Evolutionary conservation across 495 filamentous ascomycete species (phyloP), one percentile per base, ranked within the genome.

Genomic region (Tuber magnatum): DNA sequence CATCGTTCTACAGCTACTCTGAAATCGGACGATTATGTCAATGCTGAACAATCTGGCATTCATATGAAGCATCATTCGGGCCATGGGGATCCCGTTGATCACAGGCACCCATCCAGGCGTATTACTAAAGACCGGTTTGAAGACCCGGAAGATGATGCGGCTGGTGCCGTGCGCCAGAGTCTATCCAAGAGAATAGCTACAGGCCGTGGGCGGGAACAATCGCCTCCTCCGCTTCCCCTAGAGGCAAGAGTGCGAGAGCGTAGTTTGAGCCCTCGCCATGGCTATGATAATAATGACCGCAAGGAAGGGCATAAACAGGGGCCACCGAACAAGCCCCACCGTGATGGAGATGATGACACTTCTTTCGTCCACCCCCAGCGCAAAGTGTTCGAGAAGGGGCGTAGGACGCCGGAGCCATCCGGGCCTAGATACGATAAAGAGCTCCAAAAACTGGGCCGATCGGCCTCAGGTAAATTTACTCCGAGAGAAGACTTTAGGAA

Each of bases 151-250:
- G 80, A 81, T 42, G 80, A 79, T 35, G 28, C 56, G 71, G 80
- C 80, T 51, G 78, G 77, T 41, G 79, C 80, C 8, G 76, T 81
- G 28, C 80, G 80, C 39, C 80, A 79, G 56, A 75, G 73, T 65
- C 75, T 81, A 68, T 81, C 80, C 12, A 81, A 78, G 70, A 81
- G 80, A 74, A 75, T 81, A 65, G 79, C 80, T 56, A 74, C 80
- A 56, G 74, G 75, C 24, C 80, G 80, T 48, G 79, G 75, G 32
- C 80, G 79, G 28, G 76, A 81, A 41, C 51, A 72, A 73, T 80
- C 80, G 10, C 80, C 80, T 28, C 77, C 72, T 22, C 76, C 76
- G 43, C 77, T 79, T 70, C 28, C 56, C 56, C 70, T 79, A n/a
- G 77, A 79, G 65, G 75, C 70, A 46, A 76, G 77, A 38, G 78